A percentile compares a stretch with the other conserved stretches of the same genome.
phyloP scores from a whole-genome alignment of 495 filamentous ascomycete genomes.

The Polyplosphaeria fusca region DNA sequence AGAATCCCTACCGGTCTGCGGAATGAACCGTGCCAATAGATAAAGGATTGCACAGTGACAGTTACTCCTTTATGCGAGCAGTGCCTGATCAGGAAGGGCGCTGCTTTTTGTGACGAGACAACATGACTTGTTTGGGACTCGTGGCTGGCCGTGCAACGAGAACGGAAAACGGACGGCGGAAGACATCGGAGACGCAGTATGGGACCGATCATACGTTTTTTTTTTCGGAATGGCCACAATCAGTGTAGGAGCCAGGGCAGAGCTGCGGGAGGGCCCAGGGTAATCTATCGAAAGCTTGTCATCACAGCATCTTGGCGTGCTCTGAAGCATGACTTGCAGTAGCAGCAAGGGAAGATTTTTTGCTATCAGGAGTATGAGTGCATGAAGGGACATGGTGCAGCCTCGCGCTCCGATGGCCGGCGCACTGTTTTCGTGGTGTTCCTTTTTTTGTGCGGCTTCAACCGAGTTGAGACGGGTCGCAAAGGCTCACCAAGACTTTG shows the following conservation, averaged over 20 bases:
- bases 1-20: not conserved
- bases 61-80: conserved; percentile 16
- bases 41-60: not conserved
- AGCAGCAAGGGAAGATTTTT: not conserved
- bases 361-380: not conserved
- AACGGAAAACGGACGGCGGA: not conserved
- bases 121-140: conserved; percentile 7
- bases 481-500: not conserved
- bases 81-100: conserved; percentile 7
- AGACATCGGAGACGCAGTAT: not conserved
- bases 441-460: not conserved
- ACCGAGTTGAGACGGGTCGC: too few species aligned
- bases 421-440: conserved; percentile 10
- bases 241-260: conserved; percentile 13
- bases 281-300: conserved; percentile 11
- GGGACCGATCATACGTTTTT: not conserved
- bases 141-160: not conserved
- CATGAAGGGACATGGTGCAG: not conserved
- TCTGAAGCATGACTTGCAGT: conserved; percentile 23
- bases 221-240: not conserved
- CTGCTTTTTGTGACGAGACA: conserved; percentile 23
- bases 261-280: not conserved
- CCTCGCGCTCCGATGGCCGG: too few species aligned
- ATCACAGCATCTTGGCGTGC: conserved; percentile 22
- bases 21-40: not conserved